Conservation (phyloP, 345 rosid genomes). For the Salix koriyanagi region DNA sequence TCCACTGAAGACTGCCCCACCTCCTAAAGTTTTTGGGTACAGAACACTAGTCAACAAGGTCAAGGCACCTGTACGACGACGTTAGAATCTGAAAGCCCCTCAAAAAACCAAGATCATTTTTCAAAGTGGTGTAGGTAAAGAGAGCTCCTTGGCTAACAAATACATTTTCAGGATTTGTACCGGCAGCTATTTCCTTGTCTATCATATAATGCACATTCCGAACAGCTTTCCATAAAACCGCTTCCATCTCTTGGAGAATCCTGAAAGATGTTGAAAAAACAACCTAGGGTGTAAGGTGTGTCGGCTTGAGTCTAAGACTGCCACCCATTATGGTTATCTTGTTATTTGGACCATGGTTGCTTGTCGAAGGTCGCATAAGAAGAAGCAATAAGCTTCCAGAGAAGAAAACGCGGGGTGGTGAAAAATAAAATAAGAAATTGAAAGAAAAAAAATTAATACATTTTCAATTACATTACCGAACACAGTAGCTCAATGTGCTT, state of each 20-base stretch:
- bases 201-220: constrained; percentile 66
- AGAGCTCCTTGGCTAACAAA: constrained; percentile 89
- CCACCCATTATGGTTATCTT: no score
- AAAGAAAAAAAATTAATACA: no score
- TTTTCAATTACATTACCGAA: no score
- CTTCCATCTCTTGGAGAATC: constrained; percentile 65
- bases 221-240: constrained; percentile 63
- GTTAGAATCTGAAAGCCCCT: constrained; percentile 1
- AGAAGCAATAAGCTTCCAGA: no score
- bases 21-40: constrained; percentile 77
- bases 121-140: background rate
- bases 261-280: constrained; percentile 28
- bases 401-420: no score
- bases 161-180: constrained; percentile 56
- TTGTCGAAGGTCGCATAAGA: no score
- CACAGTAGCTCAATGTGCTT: no score
- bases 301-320: no score
- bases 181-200: constrained; percentile 62
- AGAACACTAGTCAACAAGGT: constrained; percentile 74
- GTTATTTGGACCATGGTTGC: no score
- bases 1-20: constrained; percentile 74
- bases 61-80: constrained; percentile 58
- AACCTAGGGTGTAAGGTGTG: no score
- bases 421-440: no score
- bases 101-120: background rate